Base-by-base conservation (phyloP, 2,329 filamentous ascomycete genomes). In the Balansia obtecta region DNA sequence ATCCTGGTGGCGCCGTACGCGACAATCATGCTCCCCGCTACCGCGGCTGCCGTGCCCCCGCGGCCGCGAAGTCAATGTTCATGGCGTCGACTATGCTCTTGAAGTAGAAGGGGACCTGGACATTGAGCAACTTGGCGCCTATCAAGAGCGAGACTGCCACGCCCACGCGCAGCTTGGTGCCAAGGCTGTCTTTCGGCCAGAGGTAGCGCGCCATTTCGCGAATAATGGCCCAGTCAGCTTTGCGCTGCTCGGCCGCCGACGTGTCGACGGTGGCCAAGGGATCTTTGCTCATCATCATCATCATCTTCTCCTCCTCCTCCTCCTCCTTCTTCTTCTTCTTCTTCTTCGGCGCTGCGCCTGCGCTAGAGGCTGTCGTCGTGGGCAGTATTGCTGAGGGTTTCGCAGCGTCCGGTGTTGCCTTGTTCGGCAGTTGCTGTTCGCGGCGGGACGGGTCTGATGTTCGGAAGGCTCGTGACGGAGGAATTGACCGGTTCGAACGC, bases 101-200 rank as follows among this genome's bases (percentile, higher is more conserved):
- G 74, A 98, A 98, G 74, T 96, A 98, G 65, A 98, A 98, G 0
- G 93, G 93, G 45, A 98, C 88, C 71, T 98, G 89, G 15, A 98
- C 93, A 66, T 97, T 98, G 61, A 98, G 74, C 46, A 95, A 81
- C 76, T 98, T 98, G 63, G 89, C 88, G 52, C 90, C 88, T 20
- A 98, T 71, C 38, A 98, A 76, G 55, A 98, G 70, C 8, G 77
- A 80, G 3, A 98, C 77, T n/a, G 91, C 89, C 45, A 95, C 70
- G 11, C 86, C 80, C 34, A 98, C 93, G 55, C 93, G 83, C 55
- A 90, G 70, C 64, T 94, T 88, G 3, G 89, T 94, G 42, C 64
- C 63, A 45, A 65, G 55, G 50, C 83, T 83, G 65, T 90, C 82
- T 72, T 93, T 95, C 20, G 93, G 93, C 93, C 93, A 98, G 20